These are phyloP conservation scores for Crithidia bombi DNA, from an alignment of 208 protist species.

Conservation along the genomic window DNA sequence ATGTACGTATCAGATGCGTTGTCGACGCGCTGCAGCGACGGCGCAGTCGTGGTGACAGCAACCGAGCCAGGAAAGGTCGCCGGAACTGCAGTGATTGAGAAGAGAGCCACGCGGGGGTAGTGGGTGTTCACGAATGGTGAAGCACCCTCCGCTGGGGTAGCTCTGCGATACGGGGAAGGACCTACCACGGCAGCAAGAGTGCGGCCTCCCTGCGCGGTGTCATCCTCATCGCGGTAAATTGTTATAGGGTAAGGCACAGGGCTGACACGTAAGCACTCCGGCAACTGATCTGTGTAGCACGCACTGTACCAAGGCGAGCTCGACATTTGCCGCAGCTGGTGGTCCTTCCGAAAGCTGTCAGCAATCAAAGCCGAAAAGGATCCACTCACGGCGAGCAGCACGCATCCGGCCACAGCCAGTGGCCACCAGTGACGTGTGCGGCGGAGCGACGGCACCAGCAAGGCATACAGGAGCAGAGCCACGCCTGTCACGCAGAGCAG, in stretches of 20 bases:
- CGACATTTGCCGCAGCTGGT: conserved; percentile 19
- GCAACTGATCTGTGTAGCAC: conserved; percentile 32
- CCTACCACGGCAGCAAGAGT: not conserved
- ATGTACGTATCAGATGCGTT: conserved; percentile 50
- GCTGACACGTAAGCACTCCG: conserved; percentile 4
- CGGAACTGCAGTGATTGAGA: no score
- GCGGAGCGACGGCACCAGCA: conserved; percentile 43
- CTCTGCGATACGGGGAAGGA: not conserved
- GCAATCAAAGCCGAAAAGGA: conserved; percentile 24
- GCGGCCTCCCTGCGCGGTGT: not conserved
- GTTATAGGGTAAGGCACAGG: not conserved
- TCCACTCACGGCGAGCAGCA: conserved; percentile 21
- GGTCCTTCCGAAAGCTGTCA: conserved; percentile 5
- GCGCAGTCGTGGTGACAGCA: not conserved
- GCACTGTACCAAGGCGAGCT: conserved; percentile 33
- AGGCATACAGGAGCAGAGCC: conserved; percentile 31
- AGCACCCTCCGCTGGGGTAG: no score
- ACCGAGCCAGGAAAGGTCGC: no score
- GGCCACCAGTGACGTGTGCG: conserved; percentile 38
- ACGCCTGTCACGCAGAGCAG: conserved; percentile 22
- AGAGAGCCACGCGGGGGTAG: no score
- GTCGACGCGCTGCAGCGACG: conserved; percentile 6
- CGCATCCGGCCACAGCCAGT: conserved; percentile 24
- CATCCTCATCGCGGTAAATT: conserved; percentile 19
- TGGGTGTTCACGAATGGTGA: no score